A percentile compares a stretch with the other conserved stretches of the same genome.
Conservation (phyloP, 2,329 filamentous ascomycete species). For the Chaetomium sp. region DNA sequence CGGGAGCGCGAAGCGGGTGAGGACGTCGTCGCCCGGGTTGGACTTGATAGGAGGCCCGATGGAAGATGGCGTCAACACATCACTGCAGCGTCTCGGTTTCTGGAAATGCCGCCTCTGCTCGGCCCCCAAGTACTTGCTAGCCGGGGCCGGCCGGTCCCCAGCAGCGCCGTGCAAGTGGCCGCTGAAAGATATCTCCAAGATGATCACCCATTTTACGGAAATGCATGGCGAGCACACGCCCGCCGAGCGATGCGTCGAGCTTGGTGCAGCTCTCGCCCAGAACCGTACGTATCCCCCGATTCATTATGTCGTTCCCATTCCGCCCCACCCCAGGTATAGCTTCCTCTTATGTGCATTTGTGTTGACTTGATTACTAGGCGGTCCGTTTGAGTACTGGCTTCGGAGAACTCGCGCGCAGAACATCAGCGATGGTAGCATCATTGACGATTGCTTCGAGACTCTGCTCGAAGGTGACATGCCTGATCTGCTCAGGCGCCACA, state of each 20-base stretch:
- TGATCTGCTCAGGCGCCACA: slow-evolving; percentile 40
- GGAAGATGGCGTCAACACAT: slow-evolving; percentile 29
- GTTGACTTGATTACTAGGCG: slow-evolving; percentile 36
- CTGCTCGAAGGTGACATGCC: slow-evolving; percentile 45
- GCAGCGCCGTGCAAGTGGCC: slow-evolving; percentile 51
- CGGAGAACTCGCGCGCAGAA: slow-evolving; percentile 45
- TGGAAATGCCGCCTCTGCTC: slow-evolving; percentile 52
- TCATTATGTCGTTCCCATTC: background rate
- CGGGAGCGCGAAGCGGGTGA: slow-evolving; percentile 21
- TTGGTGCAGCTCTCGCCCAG: slow-evolving; percentile 46
- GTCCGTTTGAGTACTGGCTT: slow-evolving; percentile 53
- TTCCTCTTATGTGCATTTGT: background rate
- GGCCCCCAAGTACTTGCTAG: slow-evolving; percentile 47
- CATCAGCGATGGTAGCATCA: slow-evolving; percentile 39
- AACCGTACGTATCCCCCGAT: slow-evolving; percentile 42
- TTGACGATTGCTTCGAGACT: slow-evolving; percentile 43
- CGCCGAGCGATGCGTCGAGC: slow-evolving; percentile 47
- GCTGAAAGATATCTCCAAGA: slow-evolving; percentile 50
- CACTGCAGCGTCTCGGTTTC: slow-evolving; percentile 47
- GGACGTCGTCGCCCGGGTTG: slow-evolving; percentile 25
- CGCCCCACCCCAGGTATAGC: background rate
- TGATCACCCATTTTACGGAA: slow-evolving; percentile 51
- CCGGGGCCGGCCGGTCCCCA: slow-evolving; percentile 46
- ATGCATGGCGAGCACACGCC: slow-evolving; percentile 50
- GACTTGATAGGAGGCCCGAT: slow-evolving; percentile 5